Evolutionary conservation across 257 asterid genomes (phyloP).

Genomic region (Primulina tabacum): DNA sequence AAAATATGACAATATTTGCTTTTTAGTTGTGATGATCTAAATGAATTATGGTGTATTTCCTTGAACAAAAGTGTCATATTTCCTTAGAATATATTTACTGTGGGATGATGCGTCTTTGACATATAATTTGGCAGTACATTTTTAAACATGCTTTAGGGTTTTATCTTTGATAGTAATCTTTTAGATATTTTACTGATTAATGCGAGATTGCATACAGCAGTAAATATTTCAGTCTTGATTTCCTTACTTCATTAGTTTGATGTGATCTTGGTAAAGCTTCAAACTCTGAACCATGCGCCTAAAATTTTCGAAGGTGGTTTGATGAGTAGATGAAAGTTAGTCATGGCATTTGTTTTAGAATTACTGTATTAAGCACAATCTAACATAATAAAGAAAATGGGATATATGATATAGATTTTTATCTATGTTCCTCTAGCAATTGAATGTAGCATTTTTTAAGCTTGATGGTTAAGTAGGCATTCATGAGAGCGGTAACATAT

Average conservation of each 20-base stretch:
- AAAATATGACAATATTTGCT: neutral
- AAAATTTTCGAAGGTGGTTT: slow-evolving; percentile 11
- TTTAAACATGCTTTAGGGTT: neutral
- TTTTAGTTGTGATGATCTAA: slow-evolving; percentile 3
- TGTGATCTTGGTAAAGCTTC: neutral
- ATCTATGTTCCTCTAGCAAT: neutral
- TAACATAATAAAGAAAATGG: slow-evolving; percentile 3
- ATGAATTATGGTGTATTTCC: neutral
- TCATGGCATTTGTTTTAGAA: slow-evolving; percentile 6
- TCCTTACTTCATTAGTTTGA: too few species aligned
- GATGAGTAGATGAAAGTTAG: slow-evolving; percentile 5
- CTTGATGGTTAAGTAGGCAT: neutral
- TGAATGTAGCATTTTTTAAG: too few species aligned
- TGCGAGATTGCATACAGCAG: neutral
- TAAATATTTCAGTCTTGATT: neutral
- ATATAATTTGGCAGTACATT: slow-evolving; percentile 2
- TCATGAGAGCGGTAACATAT: neutral
- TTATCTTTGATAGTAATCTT: slow-evolving; percentile 6
- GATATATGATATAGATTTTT: too few species aligned
- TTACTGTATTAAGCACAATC: slow-evolving; percentile 4
- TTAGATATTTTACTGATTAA: neutral
- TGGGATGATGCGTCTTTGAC: neutral
- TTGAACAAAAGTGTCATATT: neutral
- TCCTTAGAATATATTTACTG: neutral
- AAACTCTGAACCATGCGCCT: neutral